Evolutionary conservation across 495 filamentous ascomycete species (phyloP).

Genomic region (Aspergillus olivimuriae): DNA sequence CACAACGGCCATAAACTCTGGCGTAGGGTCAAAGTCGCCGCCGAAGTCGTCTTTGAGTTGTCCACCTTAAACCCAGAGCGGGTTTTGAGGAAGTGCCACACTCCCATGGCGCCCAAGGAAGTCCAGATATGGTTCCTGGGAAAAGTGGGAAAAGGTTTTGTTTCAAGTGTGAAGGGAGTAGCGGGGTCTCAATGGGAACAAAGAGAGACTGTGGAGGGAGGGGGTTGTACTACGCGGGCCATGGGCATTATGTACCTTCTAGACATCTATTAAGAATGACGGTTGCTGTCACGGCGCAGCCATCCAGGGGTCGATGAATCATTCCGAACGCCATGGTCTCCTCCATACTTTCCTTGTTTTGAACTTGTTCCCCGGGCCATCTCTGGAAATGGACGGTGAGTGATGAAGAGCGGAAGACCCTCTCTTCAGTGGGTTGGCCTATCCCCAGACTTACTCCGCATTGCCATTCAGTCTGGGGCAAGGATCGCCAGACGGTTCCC

Average conservation of each 20-base stretch:
- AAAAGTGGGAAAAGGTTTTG: neutral
- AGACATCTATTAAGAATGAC: too few relatives aligned
- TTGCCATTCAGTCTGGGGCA: conserved; percentile 7
- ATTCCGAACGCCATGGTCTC: neutral
- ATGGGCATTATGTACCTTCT: too few relatives aligned
- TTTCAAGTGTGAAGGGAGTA: neutral
- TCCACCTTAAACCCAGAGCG: conserved; percentile 30
- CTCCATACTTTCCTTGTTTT: neutral
- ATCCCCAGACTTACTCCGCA: conserved; percentile 2
- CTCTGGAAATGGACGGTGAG: neutral
- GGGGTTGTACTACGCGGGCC: too few relatives aligned
- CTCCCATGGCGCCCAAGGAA: conserved; percentile 23
- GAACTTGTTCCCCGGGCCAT: neutral
- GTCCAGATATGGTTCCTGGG: neutral
- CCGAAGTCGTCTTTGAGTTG: conserved; percentile 46
- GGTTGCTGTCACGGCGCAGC: conserved; percentile 5
- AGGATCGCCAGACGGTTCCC: conserved; percentile 3
- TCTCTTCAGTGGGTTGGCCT: neutral
- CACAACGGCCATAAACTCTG: conserved; percentile 47
- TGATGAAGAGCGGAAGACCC: neutral
- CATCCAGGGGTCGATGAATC: too few relatives aligned
- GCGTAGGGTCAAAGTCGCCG: conserved; percentile 52
- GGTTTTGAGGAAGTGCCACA: conserved; percentile 24
- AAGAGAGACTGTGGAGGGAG: too few relatives aligned
- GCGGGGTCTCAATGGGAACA: too few relatives aligned